Base-by-base conservation (phyloP, 2,329 filamentous ascomycete genomes). In the Byssoonygena ceratinophila region DNA sequence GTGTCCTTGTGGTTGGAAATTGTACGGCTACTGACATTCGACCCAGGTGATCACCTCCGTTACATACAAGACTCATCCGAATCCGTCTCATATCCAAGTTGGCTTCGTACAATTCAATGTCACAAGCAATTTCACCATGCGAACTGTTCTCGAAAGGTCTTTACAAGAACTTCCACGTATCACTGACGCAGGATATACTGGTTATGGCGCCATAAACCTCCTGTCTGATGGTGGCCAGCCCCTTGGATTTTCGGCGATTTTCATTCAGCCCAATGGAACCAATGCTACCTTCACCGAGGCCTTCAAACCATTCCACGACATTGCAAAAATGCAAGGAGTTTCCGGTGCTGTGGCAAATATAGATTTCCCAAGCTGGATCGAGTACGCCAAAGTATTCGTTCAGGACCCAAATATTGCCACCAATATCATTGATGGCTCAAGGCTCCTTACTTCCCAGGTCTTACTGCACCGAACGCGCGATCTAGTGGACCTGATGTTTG, bases 391-490 rank as follows among this genome's bases (percentile, higher is more conserved):
- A 16, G 36, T 45, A 6, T 66, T 63, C 52, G 55, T 66, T 2
- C 55, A 50, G 25, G 64, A 66, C 51, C 63, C 60, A 11, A 64
- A 66, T 47, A 64, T 66, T 25, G 63, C 63, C 20, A 63, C 62
- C 25, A 66, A 66, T 46, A 58, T 63, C 23, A 62, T 64, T 36
- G 63, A 66, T 54, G 56, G 58, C 5, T 62, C 61, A 8, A 56
- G 64, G n/a, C 54, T 66, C 4, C 47, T 66, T 20, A 62, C 62
- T 9, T 49, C 58, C 9, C 54, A 63, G 8, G 58, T 62, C 9
- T 50, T 65, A 9, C 27, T 55, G 12, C 54, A 61, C n/a, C 54
- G 60, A 36, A 57, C 61, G 1, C 54, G 59, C 22, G 51, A 63
- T 20, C 44, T 66, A 20, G 46, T 64, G 18, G 59, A 62, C 40